Evolutionary conservation across 768 basidiomycete genomes (phyloP).

Genomic region (Leccinum arenicola): DNA sequence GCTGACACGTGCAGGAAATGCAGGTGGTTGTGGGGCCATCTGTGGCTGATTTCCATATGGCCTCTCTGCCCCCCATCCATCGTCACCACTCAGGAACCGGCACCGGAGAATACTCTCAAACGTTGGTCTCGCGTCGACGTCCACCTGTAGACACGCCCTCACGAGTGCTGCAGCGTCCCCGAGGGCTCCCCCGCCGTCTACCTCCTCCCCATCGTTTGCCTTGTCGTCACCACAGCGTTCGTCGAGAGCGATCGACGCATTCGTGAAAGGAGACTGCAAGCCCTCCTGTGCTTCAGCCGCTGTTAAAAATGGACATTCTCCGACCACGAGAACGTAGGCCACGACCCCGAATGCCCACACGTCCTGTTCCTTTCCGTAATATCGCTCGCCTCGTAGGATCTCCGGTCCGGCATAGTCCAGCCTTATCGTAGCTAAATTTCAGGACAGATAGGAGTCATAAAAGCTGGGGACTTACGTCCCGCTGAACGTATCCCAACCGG

Average conservation of each 20-base stretch:
- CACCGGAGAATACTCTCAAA: constrained; percentile 81
- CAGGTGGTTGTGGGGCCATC: constrained; percentile 28
- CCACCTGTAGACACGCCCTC: constrained; percentile 79
- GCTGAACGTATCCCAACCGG: constrained; percentile 89
- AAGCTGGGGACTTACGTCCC: constrained; percentile 67
- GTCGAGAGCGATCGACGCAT: constrained; percentile 72
- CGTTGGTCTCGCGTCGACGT: constrained; percentile 73
- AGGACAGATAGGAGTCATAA: constrained; percentile 2
- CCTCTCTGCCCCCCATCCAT: constrained; percentile 62
- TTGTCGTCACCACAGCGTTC: constrained; percentile 77
- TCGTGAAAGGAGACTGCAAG: constrained; percentile 70
- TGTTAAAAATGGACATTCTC: constrained; percentile 90
- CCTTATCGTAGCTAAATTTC: constrained; percentile 36
- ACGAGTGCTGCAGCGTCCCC: constrained; percentile 86
- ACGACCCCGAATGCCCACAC: constrained; percentile 99
- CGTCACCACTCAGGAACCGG: constrained; percentile 74
- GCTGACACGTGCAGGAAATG: constrained; percentile 29
- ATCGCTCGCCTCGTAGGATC: constrained; percentile 91
- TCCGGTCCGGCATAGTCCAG: constrained; percentile 96
- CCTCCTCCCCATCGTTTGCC: constrained; percentile 70
- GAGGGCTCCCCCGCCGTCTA: constrained; percentile 79
- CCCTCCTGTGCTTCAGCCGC: constrained; percentile 90
- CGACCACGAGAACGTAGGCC: constrained; percentile 88
- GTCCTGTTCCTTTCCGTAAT: constrained; percentile 95
- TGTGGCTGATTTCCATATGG: constrained; percentile 29